Evolutionary conservation across 192 early-diverging fungal genomes (phyloP).

Genomic region (Coemansia sp.): DNA sequence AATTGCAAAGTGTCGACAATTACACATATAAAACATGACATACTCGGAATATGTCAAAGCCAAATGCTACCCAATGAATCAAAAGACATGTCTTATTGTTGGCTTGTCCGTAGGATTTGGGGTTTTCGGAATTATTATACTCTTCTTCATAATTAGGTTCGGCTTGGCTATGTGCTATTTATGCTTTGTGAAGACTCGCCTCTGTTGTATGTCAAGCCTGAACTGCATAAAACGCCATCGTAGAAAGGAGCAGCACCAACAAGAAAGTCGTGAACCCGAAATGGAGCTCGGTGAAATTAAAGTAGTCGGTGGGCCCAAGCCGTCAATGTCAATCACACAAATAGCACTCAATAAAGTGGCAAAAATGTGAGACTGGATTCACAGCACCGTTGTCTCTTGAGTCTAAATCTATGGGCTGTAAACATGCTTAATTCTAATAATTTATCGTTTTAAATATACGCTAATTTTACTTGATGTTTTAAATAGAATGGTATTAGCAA

Average conservation of each 20-base stretch:
- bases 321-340: not conserved
- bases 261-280: not conserved
- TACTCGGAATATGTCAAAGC: not conserved
- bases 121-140: not conserved
- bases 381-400: not conserved
- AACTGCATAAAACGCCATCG: not conserved
- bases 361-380: not conserved
- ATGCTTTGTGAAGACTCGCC: not conserved
- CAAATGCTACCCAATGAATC: not conserved
- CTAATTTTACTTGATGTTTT: too few relatives aligned
- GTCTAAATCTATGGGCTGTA: not conserved
- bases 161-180: not conserved
- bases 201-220: not conserved
- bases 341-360: not conserved
- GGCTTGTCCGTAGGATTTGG: not conserved
- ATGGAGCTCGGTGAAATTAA: not conserved
- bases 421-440: too few relatives aligned
- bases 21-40: not conserved
- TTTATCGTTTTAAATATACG: too few relatives aligned
- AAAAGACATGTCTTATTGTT: not conserved
- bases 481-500: too few relatives aligned
- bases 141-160: not conserved
- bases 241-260: not conserved
- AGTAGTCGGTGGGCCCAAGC: not conserved
- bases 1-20: not conserved